A percentile compares a stretch with the other conserved stretches of the same genome.
These are phyloP conservation scores for Pseudogymnoascus destructans DNA, from an alignment of 2,329 filamentous ascomycete genomes.

Conservation along the genomic window DNA sequence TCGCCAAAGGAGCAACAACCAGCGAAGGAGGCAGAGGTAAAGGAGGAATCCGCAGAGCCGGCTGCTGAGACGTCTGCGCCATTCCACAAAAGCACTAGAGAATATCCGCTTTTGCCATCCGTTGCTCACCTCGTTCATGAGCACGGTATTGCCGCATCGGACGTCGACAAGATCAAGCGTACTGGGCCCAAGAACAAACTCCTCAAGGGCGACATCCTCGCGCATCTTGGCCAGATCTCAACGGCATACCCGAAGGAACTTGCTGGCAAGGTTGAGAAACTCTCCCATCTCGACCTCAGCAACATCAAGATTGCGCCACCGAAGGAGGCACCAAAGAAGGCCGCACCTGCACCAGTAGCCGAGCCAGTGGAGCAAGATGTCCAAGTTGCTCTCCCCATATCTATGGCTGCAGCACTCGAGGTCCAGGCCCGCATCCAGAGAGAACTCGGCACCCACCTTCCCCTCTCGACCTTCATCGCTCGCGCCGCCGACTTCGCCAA, in stretches of 20 bases:
- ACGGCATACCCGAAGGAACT: slow-evolving; percentile 57
- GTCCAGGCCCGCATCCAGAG: slow-evolving; percentile 70
- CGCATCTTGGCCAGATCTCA: slow-evolving; percentile 69
- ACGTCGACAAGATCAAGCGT: slow-evolving; percentile 68
- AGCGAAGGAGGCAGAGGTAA: slow-evolving; percentile 16
- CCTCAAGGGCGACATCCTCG: slow-evolving; percentile 89
- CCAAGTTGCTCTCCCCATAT: slow-evolving; percentile 61
- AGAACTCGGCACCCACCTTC: slow-evolving; percentile 65
- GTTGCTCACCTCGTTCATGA: slow-evolving; percentile 70
- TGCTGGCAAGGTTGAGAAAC: slow-evolving; percentile 58
- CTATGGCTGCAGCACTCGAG: slow-evolving; percentile 63
- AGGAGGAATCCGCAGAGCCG: slow-evolving; percentile 12
- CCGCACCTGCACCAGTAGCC: slow-evolving; percentile 28
- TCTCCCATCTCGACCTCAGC: slow-evolving; percentile 78
- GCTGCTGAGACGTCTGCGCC: slow-evolving; percentile 17
- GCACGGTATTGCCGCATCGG: slow-evolving; percentile 62
- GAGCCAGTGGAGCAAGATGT: slow-evolving; percentile 33
- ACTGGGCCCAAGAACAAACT: slow-evolving; percentile 80
- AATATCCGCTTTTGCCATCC: slow-evolving; percentile 67
- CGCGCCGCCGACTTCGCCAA: slow-evolving; percentile 81
- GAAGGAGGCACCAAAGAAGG: slow-evolving; percentile 27
- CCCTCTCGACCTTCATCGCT: slow-evolving; percentile 74
- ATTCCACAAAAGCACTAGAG: slow-evolving; percentile 47
- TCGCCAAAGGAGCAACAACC: slow-evolving; percentile 16
- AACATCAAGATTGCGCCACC: slow-evolving; percentile 71